phyloP scores from a whole-genome alignment of 371 early-diverging fungal genomes.

The Rhizopus stolonifer region DNA sequence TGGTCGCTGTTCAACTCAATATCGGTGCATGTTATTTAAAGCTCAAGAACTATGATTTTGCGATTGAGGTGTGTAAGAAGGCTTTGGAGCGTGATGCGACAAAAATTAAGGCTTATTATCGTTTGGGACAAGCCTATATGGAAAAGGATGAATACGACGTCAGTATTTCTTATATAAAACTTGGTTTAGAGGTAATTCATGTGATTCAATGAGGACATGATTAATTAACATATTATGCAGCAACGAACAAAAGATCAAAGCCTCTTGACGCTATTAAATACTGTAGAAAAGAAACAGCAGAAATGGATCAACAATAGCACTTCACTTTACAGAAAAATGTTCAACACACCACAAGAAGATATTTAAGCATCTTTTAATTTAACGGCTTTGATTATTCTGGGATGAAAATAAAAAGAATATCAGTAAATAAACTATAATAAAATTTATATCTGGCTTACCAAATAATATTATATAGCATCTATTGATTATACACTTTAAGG shows the following conservation, averaged over 20 bases:
- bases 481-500: no score
- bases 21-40: slow-evolving; percentile 45
- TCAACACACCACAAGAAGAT: no score
- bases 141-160: slow-evolving; percentile 55
- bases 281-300: slow-evolving; percentile 13
- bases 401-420: no score
- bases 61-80: slow-evolving; percentile 44
- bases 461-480: no score
- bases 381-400: no score
- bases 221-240: background rate
- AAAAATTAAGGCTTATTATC: slow-evolving; percentile 64
- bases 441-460: no score
- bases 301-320: slow-evolving; percentile 15
- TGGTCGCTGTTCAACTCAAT: slow-evolving; percentile 39
- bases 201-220: background rate
- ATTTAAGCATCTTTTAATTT: no score
- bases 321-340: slow-evolving; percentile 33
- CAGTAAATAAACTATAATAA: no score
- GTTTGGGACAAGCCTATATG: slow-evolving; percentile 59
- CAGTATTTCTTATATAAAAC: slow-evolving; percentile 44
- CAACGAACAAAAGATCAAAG: slow-evolving; percentile 20
- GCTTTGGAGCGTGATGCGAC: slow-evolving; percentile 53
- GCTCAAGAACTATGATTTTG: slow-evolving; percentile 34
- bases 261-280: slow-evolving; percentile 6
- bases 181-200: slow-evolving; percentile 43